phyloP scores from a whole-genome alignment of 306 rosid genomes.

The Amphicarpaea edgeworthii region DNA sequence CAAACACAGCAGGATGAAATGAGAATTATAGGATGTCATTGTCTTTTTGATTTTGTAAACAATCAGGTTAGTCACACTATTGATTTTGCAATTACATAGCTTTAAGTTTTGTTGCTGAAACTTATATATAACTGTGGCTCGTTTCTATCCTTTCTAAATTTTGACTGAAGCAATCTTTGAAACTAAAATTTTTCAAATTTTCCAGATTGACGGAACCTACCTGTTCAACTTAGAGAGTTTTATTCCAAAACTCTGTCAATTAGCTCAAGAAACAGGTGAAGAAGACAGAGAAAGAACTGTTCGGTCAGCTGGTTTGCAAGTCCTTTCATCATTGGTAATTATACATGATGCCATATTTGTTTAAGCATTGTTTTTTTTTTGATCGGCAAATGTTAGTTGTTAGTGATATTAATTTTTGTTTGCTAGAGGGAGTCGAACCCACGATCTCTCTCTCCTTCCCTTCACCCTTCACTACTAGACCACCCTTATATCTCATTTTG shows the following conservation, averaged over 20 bases:
- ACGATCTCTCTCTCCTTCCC: too few relatives aligned
- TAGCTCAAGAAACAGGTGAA: constrained; percentile 83
- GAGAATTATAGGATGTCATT: constrained; percentile 83
- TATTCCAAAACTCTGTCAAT: constrained; percentile 82
- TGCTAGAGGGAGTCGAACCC: too few relatives aligned
- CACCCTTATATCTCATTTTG: too few relatives aligned
- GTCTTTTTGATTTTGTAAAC: constrained; percentile 86
- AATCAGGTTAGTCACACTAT: constrained; percentile 68
- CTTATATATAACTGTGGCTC: background rate
- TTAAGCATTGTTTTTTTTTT: too few relatives aligned
- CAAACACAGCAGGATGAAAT: constrained; percentile 90
- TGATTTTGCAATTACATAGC: constrained; percentile 15
- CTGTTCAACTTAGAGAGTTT: constrained; percentile 81
- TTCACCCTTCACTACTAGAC: too few relatives aligned
- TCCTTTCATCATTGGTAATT: constrained; percentile 88
- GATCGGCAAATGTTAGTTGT: too few relatives aligned
- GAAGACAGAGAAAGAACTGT: constrained; percentile 62
- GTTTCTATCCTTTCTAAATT: constrained; percentile 10
- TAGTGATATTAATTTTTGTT: too few relatives aligned
- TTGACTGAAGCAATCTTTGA: constrained; percentile 13
- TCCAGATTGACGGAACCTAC: constrained; percentile 78
- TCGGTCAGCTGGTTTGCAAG: constrained; percentile 77
- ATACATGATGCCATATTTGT: constrained; percentile 41
- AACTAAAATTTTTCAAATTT: constrained; percentile 40
- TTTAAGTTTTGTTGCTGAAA: constrained; percentile 19